phyloP scores from a whole-genome alignment of 495 filamentous ascomycete species.

The Penicillium turbatum region DNA sequence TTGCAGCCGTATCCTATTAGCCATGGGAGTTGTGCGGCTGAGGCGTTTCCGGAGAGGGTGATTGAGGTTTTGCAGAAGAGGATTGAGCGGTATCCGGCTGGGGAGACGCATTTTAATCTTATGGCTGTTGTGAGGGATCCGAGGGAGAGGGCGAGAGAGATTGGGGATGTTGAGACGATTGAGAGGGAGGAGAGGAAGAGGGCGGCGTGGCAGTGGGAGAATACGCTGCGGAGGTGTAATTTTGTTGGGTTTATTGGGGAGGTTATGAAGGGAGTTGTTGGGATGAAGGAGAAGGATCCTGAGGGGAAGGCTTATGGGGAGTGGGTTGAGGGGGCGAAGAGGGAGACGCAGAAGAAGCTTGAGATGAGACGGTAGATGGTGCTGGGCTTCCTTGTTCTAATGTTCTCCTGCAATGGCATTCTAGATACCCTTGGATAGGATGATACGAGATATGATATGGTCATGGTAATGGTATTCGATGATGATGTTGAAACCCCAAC shows the following conservation, averaged over 20 bases:
- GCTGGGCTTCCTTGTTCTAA: background rate
- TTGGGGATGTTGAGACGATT: slow-evolving; percentile 76
- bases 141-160: slow-evolving; percentile 66
- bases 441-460: background rate
- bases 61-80: slow-evolving; percentile 81
- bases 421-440: slow-evolving; percentile 10
- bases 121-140: slow-evolving; percentile 87
- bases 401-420: slow-evolving; percentile 2
- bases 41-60: slow-evolving; percentile 73
- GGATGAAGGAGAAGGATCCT: slow-evolving; percentile 51
- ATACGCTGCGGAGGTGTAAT: slow-evolving; percentile 86
- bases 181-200: slow-evolving; percentile 80
- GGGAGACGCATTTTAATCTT: slow-evolving; percentile 93
- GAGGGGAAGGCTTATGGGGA: slow-evolving; percentile 58
- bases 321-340: slow-evolving; percentile 77
- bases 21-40: slow-evolving; percentile 68
- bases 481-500: slow-evolving; percentile 9
- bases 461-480: slow-evolving; percentile 8
- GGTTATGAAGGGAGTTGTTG: slow-evolving; percentile 78
- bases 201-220: slow-evolving; percentile 89
- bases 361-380: slow-evolving; percentile 39
- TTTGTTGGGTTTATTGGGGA: slow-evolving; percentile 96
- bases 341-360: slow-evolving; percentile 63
- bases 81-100: slow-evolving; percentile 77
- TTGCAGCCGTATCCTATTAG: slow-evolving; percentile 87